Percentiles rank a stretch among this genome's conserved stretches.
Conservation (phyloP, 2,329 filamentous ascomycete genomes). For the Cladosporium sp. region DNA sequence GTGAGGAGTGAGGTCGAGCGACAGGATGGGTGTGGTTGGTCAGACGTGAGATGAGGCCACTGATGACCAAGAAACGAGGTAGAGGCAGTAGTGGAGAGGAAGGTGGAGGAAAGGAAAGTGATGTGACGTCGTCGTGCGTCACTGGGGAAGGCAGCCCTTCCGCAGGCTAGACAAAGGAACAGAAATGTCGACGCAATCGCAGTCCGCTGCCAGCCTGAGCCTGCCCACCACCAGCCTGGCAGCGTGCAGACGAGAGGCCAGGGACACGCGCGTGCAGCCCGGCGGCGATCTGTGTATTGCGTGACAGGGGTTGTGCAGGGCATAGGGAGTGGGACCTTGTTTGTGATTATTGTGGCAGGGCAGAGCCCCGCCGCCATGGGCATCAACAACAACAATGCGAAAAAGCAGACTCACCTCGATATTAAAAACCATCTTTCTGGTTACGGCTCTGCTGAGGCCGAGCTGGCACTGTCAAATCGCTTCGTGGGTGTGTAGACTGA, state of each 20-base stretch:
- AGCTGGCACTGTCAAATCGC: not conserved
- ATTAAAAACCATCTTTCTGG: not conserved
- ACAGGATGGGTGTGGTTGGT: slow-evolving; percentile 4
- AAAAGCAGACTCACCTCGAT: not conserved
- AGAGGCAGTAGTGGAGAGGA: not conserved
- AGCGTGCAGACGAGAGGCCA: not conserved
- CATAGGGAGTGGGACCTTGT: not conserved
- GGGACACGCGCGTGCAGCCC: not conserved
- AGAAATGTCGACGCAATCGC: slow-evolving; percentile 11
- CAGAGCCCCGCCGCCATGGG: not conserved
- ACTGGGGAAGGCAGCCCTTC: not conserved
- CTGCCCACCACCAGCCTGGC: not conserved
- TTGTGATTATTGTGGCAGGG: not conserved
- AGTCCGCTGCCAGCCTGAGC: not conserved
- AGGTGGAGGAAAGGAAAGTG: slow-evolving; percentile 5
- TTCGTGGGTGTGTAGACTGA: not conserved
- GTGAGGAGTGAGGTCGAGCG: not conserved
- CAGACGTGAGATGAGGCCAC: slow-evolving; percentile 5
- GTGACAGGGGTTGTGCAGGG: not conserved
- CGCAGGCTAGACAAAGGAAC: slow-evolving; percentile 1
- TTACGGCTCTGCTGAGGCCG: not conserved
- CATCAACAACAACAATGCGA: not conserved
- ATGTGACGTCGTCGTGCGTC: not conserved
- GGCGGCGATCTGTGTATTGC: slow-evolving; percentile 8
- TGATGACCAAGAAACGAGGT: slow-evolving; percentile 9